Base-by-base conservation (phyloP, 2,329 filamentous ascomycete genomes). In the Bipolaris victoriae region DNA sequence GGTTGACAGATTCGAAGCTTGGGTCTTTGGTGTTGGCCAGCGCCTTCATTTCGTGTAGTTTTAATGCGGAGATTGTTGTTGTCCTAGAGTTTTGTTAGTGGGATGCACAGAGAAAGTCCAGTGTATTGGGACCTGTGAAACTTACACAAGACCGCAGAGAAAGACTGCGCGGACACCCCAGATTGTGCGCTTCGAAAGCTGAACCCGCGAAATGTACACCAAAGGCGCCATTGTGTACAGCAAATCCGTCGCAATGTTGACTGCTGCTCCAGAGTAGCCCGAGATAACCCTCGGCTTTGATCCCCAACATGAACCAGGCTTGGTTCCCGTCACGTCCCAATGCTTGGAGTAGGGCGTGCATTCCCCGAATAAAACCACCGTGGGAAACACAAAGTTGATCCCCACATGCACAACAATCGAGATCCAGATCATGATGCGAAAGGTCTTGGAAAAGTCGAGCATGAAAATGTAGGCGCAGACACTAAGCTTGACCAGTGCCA, bases 151-250 rank as follows among this genome's bases (percentile, higher is more conserved):
- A n/a, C 66, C 67, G 1, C 68, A 60, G 1, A 71, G 49, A 33
- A 71, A 71, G 16, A 71, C 68, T 13, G 63, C 62, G 10, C 67
- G 66, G 5, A 71, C 68, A 36, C 68, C 68, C 67, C 66, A 69
- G 11, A 65, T 62, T 0, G 68, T 70, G 7, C 65, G 66, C 37
- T 63, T 69, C 0, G 63, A 61, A 10, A 71, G 55, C 31, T 71
- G 67, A 5, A 71, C 65, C 1, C 62, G 51, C 15, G 61, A 59
- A 33, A 71, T 65, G 22, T 71, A 71, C 1, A 70, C 45, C 1
- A 71, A 53, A 1, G 68, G 68, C 1, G 68, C 58, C 33, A 65
- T 46, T 1, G 68, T 70, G 43, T 69, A 71, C 4, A 69, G 59
- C 6, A 71, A 16, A 15, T 71, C 68, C 0, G 67, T 71, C 24